These are phyloP conservation scores for Filobasidium wieringae DNA, from an alignment of 768 basidiomycete species.

Conservation along the genomic window DNA sequence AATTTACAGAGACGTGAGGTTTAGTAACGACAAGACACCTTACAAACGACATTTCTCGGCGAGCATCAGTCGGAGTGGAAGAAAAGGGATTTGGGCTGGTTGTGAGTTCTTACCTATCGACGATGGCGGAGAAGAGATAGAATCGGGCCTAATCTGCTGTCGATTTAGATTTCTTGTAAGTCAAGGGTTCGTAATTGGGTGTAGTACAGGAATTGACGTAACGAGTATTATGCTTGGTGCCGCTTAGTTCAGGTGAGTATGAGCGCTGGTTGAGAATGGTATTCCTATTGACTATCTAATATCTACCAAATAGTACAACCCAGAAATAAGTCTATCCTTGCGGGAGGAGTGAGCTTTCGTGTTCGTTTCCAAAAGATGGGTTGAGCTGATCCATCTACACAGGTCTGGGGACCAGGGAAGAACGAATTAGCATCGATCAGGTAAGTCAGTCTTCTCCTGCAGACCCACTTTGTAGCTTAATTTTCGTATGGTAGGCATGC, in stretches of 20 bases:
- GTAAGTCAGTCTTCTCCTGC: constrained; percentile 32
- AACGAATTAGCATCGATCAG: constrained; percentile 68
- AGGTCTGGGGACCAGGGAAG: constrained; percentile 43
- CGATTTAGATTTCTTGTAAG: constrained; percentile 11
- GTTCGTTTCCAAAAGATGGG: constrained; percentile 52
- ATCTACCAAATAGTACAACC: constrained; percentile 30
- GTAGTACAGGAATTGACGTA: neutral
- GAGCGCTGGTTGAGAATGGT: neutral
- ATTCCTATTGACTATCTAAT: neutral
- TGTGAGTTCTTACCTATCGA: constrained; percentile 47
- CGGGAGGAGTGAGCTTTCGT: constrained; percentile 48
- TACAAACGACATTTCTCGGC: constrained; percentile 77
- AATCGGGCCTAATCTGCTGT: neutral
- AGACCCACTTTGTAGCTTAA: neutral
- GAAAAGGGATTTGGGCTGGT: constrained; percentile 77
- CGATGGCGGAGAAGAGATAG: neutral
- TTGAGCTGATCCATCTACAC: neutral
- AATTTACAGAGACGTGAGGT: constrained; percentile 81
- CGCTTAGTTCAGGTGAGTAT: neutral
- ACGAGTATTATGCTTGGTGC: neutral
- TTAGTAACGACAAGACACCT: constrained; percentile 49
- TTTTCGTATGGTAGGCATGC: constrained; percentile 42
- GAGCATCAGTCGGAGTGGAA: constrained; percentile 73
- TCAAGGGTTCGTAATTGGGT: neutral
- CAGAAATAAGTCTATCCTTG: constrained; percentile 56